Conservation (phyloP, 2,329 filamentous ascomycete genomes). For the Calonectria pseudoturangicola region DNA sequence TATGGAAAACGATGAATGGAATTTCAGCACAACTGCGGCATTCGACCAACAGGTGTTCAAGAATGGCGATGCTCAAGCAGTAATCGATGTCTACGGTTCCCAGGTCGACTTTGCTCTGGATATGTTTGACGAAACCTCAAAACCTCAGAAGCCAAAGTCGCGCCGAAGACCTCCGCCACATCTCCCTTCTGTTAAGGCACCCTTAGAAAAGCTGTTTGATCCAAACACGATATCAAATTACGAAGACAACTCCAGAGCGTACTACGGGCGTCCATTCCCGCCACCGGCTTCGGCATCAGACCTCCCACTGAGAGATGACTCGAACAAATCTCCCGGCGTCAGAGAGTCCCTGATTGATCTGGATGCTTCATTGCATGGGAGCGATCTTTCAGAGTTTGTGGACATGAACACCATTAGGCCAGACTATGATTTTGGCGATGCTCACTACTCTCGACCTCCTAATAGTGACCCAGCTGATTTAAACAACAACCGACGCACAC, state of each 20-base stretch:
- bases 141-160: conserved; percentile 71
- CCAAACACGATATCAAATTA: conserved; percentile 79
- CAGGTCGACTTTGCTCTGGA: conserved; percentile 71
- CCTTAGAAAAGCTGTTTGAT: conserved; percentile 79
- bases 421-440: conserved; percentile 69
- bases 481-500: conserved; percentile 70
- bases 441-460: conserved; percentile 68
- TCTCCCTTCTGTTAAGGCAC: conserved; percentile 74
- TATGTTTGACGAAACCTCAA: conserved; percentile 69
- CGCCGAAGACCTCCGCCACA: conserved; percentile 75
- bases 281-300: conserved; percentile 67
- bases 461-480: conserved; percentile 75
- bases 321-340: conserved; percentile 68
- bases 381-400: conserved; percentile 74
- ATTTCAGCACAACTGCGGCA: conserved; percentile 79
- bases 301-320: conserved; percentile 75
- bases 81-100: conserved; percentile 77
- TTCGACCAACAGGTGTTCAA: conserved; percentile 76
- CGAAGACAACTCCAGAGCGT: conserved; percentile 76
- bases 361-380: conserved; percentile 75
- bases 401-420: conserved; percentile 77
- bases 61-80: conserved; percentile 73
- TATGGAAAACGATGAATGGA: conserved; percentile 77
- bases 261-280: conserved; percentile 71
- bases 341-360: conserved; percentile 80